These are phyloP conservation scores for Vaccinium darrowii DNA, from an alignment of 148 eudicot genomes.

Conservation along the genomic window DNA sequence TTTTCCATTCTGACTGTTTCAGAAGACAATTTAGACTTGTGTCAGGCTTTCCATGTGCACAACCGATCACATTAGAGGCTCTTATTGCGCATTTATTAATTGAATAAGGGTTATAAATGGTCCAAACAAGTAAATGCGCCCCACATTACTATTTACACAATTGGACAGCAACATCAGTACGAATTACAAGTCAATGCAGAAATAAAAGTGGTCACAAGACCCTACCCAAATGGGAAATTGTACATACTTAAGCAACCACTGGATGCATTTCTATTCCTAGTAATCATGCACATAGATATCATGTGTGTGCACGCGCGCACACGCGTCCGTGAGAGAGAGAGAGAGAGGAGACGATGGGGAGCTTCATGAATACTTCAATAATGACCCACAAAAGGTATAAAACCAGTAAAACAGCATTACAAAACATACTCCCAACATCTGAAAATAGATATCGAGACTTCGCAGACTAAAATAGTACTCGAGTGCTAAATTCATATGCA, in stretches of 20 bases:
- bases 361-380: background rate
- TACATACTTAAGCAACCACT: background rate
- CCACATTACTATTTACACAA: background rate
- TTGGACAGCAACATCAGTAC: background rate
- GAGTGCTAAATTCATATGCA: background rate
- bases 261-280: background rate
- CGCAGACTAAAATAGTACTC: background rate
- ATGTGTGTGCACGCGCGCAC: background rate
- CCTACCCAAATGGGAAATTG: background rate
- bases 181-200: background rate
- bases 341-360: background rate
- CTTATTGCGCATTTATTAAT: background rate
- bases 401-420: background rate
- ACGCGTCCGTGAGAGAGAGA: background rate
- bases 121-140: background rate
- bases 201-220: background rate
- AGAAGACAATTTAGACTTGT: background rate
- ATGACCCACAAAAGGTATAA: background rate
- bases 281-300: background rate
- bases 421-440: background rate
- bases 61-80: background rate
- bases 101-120: background rate
- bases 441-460: background rate
- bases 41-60: background rate
- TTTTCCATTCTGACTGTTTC: conserved; percentile 75